Conservation (phyloP, 345 rosid genomes). For the Eucalyptus fibrosa region DNA sequence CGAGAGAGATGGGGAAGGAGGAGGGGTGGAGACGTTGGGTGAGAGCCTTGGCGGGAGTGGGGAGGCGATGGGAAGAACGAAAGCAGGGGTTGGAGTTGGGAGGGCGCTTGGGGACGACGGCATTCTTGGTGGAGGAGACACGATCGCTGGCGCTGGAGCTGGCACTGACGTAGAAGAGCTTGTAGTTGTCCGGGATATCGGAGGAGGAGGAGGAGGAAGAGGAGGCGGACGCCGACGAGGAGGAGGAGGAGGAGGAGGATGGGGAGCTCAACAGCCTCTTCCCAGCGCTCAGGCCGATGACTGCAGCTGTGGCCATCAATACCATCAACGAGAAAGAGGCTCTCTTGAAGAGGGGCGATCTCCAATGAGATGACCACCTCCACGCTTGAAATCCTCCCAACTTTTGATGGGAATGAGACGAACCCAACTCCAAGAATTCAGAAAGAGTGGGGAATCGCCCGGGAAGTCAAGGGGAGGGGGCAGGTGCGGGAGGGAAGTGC, state of each 20-base stretch:
- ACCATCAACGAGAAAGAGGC: not conserved
- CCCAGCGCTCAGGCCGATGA: slow-evolving; percentile 67
- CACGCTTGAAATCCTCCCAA: not conserved
- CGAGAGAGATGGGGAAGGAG: slow-evolving; percentile 14
- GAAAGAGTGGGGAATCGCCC: not conserved
- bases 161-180: slow-evolving; percentile 13
- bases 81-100: slow-evolving; percentile 27
- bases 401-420: not conserved
- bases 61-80: slow-evolving; percentile 23
- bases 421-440: not conserved
- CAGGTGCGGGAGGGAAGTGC: not conserved
- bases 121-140: not conserved
- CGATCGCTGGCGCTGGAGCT: not conserved
- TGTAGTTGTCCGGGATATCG: slow-evolving; percentile 21
- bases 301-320: slow-evolving; percentile 70
- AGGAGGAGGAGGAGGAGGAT: slow-evolving; percentile 1
- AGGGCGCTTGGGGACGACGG: not conserved
- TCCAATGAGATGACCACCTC: not conserved
- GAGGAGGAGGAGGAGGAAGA: slow-evolving; percentile 22
- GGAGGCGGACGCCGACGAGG: slow-evolving; percentile 8
- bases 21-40: slow-evolving; percentile 39
- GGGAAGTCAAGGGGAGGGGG: not conserved
- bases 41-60: slow-evolving; percentile 40
- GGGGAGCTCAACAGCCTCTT: slow-evolving; percentile 67
- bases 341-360: not conserved